Evolutionary conservation across 2,329 filamentous ascomycete species (phyloP), one percentile per base, ranked within the genome.

Genomic region (Bertia moriformis): DNA sequence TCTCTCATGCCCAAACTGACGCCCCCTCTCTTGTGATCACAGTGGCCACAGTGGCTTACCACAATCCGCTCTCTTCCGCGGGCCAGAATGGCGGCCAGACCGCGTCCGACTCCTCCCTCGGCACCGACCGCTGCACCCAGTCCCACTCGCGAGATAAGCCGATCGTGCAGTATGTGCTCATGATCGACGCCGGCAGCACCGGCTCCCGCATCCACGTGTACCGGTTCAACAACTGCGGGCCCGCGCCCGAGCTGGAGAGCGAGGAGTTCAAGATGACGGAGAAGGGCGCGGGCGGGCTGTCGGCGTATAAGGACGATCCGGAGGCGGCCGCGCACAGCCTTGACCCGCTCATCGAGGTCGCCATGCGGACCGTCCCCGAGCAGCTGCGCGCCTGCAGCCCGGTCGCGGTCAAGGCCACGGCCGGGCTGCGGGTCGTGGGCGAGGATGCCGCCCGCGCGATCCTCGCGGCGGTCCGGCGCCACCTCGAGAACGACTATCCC

Each of bases 201-300:
- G 91, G 91, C 44, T 96, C 91, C 43, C 83, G 91, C 50, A 95
- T 98, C 56, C 93, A 98, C 65, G 87, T 96, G 42, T 98, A 95
- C 71, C 84, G 86, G 56, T 98, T 96, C 74, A 96, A 96, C 70
- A 96, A 96, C 66, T 98, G 89, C 64, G 91, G 88, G 12, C 65
- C 85, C 5, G 88, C 87, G n/a, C 91, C 91, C 18, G 88, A 95
- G 62, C 73, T 98, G 38, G 91, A 98, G 63, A 67, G 77, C 54
- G 91, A 98, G 57, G 73, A 84, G 42, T 98, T 98, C 62, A 79
- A 89, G 66, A 87, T 89, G 82, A 96, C 88, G 10, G 78, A 84
- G 55, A 89, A 86, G 71, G 78, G 73, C 48, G 72, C 84, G 40
- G 86, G 87, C 44, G 91, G 63, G 39, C 66, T 98, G 50, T 94